These are phyloP conservation scores for Mycena sp. DNA, from an alignment of 1,284 basidiomycete genomes.

Conservation along the genomic window DNA sequence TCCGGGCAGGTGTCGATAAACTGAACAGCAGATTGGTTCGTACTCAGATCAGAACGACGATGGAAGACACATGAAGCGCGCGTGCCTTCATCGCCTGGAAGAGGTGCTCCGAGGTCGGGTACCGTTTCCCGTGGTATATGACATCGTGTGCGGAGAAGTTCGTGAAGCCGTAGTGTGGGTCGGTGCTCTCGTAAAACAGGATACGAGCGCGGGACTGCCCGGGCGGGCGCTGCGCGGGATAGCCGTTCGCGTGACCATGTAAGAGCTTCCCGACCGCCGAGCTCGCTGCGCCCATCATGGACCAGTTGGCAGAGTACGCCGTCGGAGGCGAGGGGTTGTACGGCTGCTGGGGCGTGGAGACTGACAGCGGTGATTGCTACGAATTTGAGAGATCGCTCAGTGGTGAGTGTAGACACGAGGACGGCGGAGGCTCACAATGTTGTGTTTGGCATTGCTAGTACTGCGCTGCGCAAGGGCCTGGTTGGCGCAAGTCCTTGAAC, in stretches of 20 bases:
- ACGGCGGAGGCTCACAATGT: background rate
- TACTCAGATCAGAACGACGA: no score
- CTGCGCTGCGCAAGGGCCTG: background rate
- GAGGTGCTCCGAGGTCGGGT: conserved; percentile 73
- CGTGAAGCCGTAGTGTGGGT: conserved; percentile 68
- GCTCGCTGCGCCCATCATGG: background rate
- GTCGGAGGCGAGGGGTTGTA: background rate
- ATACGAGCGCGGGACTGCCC: background rate
- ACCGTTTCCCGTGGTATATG: conserved; percentile 60
- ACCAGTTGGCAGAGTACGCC: background rate
- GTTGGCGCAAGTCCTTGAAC: background rate
- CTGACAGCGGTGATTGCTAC: no score
- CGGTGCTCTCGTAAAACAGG: conserved; percentile 36
- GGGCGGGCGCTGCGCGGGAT: no score
- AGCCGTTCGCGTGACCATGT: no score
- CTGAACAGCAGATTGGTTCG: conserved; percentile 41
- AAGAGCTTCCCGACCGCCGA: background rate
- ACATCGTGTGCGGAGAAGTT: conserved; percentile 72
- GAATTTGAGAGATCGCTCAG: no score
- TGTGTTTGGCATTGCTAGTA: background rate
- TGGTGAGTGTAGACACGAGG: no score
- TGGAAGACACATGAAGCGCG: background rate
- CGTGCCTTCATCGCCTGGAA: conserved; percentile 72
- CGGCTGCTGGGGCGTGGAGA: no score
- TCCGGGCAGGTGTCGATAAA: conserved; percentile 64